Base-by-base conservation (phyloP, 1,284 basidiomycete species). In the Ustilago xerochloae region DNA sequence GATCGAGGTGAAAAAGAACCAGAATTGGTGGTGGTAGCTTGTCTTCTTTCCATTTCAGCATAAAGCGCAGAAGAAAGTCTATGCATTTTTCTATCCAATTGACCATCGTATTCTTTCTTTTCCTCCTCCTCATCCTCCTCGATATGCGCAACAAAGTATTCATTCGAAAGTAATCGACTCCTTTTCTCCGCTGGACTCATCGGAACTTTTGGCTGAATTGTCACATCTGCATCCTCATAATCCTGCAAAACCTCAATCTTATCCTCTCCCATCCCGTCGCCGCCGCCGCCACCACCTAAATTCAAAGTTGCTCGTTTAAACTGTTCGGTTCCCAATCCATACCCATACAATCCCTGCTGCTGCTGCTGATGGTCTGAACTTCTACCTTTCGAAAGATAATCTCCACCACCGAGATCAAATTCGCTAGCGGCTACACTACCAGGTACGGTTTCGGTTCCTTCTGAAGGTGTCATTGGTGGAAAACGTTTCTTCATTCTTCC, bases 11-110 rank as follows among this genome's bases (percentile, higher is more conserved):
- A 71, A 45, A 66, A 65, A n/a, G n/a, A n/a, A 0, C 63, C 59
- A 16, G 46, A 47, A n/a, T 50, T 33, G 35, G 60, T 60, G n/a
- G 49, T 33, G 35, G 60, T 60, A 15, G 35, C 24, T 38, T 72
- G 69, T 7, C 69, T n/a, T 29, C 69, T 50, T 36, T 72, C 69
- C 69, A 72, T 63, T 41, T 75, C 72, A 35, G 72, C 72, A n/a
- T 50, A 53, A 4, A 75, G 36, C 4, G 72, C 72, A 0, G 60
- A 63, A 4, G 69, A 72, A 6, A 72, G 63, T 3, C 69, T 51
- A 6, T 36, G 55, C 60, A 72, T 58, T 53, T 66, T 72, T 18
- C 56, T 46, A 20, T 66, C 63, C 29, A 66, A 16, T 18, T 36
- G 59, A 16, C 57, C 53, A 6, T 48, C 61, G 16, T 18, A 18